Base-by-base conservation (phyloP, 2,329 filamentous ascomycete genomes). In the Pseudopithomyces maydicus region DNA sequence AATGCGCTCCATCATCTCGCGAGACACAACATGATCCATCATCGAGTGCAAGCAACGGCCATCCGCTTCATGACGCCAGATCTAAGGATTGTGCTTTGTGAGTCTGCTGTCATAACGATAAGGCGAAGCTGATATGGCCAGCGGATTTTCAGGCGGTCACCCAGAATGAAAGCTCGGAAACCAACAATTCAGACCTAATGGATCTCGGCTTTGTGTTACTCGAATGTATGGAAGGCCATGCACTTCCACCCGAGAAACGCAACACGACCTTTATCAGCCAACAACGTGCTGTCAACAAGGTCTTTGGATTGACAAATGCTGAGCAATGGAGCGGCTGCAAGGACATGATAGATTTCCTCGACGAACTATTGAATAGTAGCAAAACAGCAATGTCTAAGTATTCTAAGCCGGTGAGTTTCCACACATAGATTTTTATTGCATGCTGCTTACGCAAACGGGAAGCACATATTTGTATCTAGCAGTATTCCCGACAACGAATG, bases 301-400 rank as follows among this genome's bases (percentile, higher is more conserved):
- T 63, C 17, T 63, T 63, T 43, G 55, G 60, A 1, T 44, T 63
- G 2, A 35, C 42, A 11, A 48, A 48, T 11, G 39, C 55, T 4
- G 60, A 58, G 33, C 39, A 42, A 10, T 63, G 60, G 60, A 63
- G 60, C 38, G 60, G 58, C 17, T 60, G 35, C 10, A 61, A 63
- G 46, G 53, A 56, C 20, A 39, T 63, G 38, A 52, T 63, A 20
- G 60, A 63, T 26, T 63, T 61, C 33, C 47, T 63, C 38, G 60
- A 61, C 22, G 60, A 63, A 20, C 26, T 63, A n/a, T 63, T 63
- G 50, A 58, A 55, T 32, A 52, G 54, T 1, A 35, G 36, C 12
- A 52, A 33, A 20, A 17, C 29, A 22, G 29, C n/a, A 15, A 22
- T n/a, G 6, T 17, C 33, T 6, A 45, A 45, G 35, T 36, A 35